Conservation (phyloP, 805 yeast genomes). For the Candida parachauliodes region DNA sequence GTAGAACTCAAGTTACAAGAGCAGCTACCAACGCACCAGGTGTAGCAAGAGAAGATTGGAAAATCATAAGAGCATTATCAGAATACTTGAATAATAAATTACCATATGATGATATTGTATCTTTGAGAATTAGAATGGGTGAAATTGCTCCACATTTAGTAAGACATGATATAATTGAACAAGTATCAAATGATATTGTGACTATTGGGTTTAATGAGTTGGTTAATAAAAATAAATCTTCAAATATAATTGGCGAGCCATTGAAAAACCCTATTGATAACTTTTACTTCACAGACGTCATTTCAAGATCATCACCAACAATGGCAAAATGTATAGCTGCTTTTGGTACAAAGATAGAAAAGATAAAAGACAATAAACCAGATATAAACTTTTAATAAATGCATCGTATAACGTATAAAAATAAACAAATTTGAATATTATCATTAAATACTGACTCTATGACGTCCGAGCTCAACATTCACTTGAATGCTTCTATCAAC, state of each 20-base stretch:
- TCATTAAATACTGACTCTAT: too few species aligned
- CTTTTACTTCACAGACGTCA: constrained; percentile 85
- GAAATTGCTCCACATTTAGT: constrained; percentile 80
- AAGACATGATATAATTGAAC: constrained; percentile 72
- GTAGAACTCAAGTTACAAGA: constrained; percentile 78
- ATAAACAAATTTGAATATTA: too few species aligned
- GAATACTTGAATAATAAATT: constrained; percentile 69
- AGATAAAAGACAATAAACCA: constrained; percentile 47
- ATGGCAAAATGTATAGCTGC: constrained; percentile 83
- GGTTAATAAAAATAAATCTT: constrained; percentile 33
- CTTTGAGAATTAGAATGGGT: constrained; percentile 64
- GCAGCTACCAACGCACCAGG: constrained; percentile 90
- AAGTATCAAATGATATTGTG: constrained; percentile 55
- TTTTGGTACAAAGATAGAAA: constrained; percentile 65
- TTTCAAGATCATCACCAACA: constrained; percentile 82
- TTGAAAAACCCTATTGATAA: constrained; percentile 72
- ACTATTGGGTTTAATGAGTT: constrained; percentile 52
- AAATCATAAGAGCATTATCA: constrained; percentile 75
- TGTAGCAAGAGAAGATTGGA: constrained; percentile 90
- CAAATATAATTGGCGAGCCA: constrained; percentile 39
- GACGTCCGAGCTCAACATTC: too few species aligned
- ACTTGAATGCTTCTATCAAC: too few species aligned
- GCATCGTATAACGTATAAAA: too few species aligned
- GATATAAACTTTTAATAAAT: constrained; percentile 34
- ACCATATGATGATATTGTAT: constrained; percentile 71